phyloP scores from a whole-genome alignment of 169 alveolate genomes.

The Plasmodium falciparum region DNA sequence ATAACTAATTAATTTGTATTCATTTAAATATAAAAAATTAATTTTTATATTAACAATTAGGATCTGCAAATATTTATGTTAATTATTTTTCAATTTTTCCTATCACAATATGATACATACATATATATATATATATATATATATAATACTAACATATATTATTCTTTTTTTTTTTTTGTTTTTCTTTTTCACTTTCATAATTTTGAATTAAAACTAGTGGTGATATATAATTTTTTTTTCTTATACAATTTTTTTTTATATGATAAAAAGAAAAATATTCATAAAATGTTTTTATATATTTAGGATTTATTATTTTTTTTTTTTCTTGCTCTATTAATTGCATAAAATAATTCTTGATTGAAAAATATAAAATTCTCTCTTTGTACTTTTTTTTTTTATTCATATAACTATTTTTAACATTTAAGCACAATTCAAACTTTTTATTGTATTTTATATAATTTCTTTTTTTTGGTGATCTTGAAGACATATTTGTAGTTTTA shows the following conservation, averaged over 20 bases:
- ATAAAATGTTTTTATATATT: conserved; percentile 62
- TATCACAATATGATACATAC: no score
- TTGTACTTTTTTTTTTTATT: conserved; percentile 46
- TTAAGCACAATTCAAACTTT: conserved; percentile 42
- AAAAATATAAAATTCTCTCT: conserved; percentile 61
- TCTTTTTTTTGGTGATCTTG: not conserved
- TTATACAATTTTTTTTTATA: conserved; percentile 45
- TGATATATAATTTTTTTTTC: conserved; percentile 73
- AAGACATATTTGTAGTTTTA: not conserved
- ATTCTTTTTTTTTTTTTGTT: not conserved
- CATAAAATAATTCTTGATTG: conserved; percentile 30
- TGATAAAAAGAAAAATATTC: conserved; percentile 67
- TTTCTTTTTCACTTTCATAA: conserved; percentile 12
- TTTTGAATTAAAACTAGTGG: conserved; percentile 27
- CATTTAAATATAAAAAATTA: no score
- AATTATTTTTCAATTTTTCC: no score
- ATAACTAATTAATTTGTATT: no score
- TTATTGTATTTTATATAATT: conserved; percentile 8
- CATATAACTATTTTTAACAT: conserved; percentile 12
- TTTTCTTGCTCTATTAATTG: conserved; percentile 4
- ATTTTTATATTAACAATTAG: no score
- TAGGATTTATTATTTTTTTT: conserved; percentile 16
- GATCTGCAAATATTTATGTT: no score
- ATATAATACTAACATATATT: no score
- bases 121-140: no score